phyloP scores from a whole-genome alignment of 148 eudicot species.

The Dysphania ambrosioides region DNA sequence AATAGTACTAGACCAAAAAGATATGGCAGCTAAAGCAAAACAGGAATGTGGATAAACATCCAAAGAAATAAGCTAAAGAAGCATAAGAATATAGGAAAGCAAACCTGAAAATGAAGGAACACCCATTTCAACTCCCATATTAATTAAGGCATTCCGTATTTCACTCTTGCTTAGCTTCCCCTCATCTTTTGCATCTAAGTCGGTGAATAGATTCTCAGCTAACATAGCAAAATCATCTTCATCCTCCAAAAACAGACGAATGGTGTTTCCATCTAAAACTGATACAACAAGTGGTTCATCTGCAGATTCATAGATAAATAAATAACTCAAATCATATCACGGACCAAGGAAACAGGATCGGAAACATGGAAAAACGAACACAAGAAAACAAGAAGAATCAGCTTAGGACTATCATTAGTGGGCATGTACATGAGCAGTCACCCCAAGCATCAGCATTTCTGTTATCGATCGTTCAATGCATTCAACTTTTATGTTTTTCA shows the following conservation, averaged over 20 bases:
- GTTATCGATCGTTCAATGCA: background rate
- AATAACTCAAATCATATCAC: background rate
- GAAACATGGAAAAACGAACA: background rate
- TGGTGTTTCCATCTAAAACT: conserved; percentile 54
- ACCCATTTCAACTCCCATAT: conserved; percentile 70
- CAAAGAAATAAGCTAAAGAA: background rate
- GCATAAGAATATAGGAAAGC: conserved; percentile 4
- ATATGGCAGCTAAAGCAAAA: background rate
- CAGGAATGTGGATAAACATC: background rate
- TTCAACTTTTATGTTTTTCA: background rate
- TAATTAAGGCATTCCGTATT: conserved; percentile 47
- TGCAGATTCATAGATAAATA: conserved; percentile 29
- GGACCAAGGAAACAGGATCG: background rate
- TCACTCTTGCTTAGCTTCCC: conserved; percentile 64
- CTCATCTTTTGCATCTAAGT: conserved; percentile 54
- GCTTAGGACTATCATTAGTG: background rate
- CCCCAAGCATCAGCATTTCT: background rate
- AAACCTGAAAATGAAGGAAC: conserved; percentile 72
- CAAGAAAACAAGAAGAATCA: background rate
- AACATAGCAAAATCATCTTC: conserved; percentile 81
- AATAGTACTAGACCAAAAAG: background rate
- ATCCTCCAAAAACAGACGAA: conserved; percentile 52
- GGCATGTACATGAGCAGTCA: background rate
- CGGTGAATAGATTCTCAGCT: conserved; percentile 70
- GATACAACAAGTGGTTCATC: conserved; percentile 64